phyloP scores from a whole-genome alignment of 2,329 filamentous ascomycete genomes.

The Pseudocercospora ulei region DNA sequence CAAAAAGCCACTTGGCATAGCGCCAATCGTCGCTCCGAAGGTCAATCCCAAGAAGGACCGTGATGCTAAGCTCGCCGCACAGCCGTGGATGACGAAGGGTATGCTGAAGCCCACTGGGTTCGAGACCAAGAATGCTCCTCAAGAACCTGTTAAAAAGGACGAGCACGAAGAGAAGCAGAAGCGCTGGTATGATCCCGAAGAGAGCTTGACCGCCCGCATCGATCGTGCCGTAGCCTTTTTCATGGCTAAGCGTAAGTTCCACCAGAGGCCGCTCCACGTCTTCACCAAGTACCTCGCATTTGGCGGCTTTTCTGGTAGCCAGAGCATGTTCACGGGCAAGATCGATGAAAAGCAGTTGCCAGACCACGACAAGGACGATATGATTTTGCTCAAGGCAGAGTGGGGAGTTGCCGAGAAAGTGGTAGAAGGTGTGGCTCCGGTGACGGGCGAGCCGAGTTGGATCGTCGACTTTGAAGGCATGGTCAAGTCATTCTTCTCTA shows the following conservation, averaged over 20 bases:
- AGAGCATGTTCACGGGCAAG: slow-evolving; percentile 53
- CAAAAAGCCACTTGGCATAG: slow-evolving; percentile 34
- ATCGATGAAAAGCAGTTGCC: slow-evolving; percentile 24
- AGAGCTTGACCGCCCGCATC: slow-evolving; percentile 55
- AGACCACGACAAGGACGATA: slow-evolving; percentile 43
- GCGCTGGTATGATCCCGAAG: slow-evolving; percentile 52
- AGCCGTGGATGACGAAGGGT: slow-evolving; percentile 36
- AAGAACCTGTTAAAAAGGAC: slow-evolving; percentile 63
- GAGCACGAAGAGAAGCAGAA: slow-evolving; percentile 57
- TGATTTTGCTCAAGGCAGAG: slow-evolving; percentile 48
- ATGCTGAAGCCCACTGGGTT: slow-evolving; percentile 42
- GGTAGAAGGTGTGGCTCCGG: slow-evolving; percentile 38
- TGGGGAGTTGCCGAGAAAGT: slow-evolving; percentile 44
- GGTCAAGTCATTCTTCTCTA: slow-evolving; percentile 60
- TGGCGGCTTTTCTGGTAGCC: slow-evolving; percentile 62
- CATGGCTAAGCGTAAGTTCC: slow-evolving; percentile 64
- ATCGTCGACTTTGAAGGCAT: slow-evolving; percentile 71
- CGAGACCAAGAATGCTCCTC: slow-evolving; percentile 62
- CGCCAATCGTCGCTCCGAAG: slow-evolving; percentile 27
- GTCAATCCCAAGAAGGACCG: slow-evolving; percentile 23
- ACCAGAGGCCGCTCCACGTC: slow-evolving; percentile 50
- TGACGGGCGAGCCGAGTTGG: slow-evolving; percentile 46
- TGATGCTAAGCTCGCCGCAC: slow-evolving; percentile 27
- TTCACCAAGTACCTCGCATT: slow-evolving; percentile 75
- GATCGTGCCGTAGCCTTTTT: slow-evolving; percentile 78